Base-by-base conservation (phyloP, 2,329 filamentous ascomycete species). In the Xenoacremonium recifei region DNA sequence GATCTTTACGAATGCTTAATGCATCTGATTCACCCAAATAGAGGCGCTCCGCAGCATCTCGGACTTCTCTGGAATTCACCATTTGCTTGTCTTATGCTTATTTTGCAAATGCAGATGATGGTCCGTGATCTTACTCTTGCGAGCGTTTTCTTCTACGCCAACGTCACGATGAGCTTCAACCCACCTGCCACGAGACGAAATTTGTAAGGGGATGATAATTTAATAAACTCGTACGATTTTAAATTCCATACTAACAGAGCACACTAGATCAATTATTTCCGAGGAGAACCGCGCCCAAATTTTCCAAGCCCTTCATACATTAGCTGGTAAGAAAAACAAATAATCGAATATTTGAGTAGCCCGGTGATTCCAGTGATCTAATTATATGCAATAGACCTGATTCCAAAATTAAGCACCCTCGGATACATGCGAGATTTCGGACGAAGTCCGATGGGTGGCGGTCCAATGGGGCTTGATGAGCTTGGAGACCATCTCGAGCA, bases 51-150 rank as follows among this genome's bases (percentile, higher is more conserved):
- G n/a, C 40, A 42, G 6, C 44, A 39, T 3, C 40, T 46, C 5
- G 44, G 44, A 2, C n/a, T 46, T 4, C 23, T 46, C 7, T 46
- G 44, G 44, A 39, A 46, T 15, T 46, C 44, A 7, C 44, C 44
- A 5, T 46, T 46, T 30, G 44, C 44, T 2, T 46, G 39, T 4
- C 39, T 46, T 15, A 43, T 46, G 21, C 21, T 46, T 6, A 42
- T 46, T 18, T 37, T 46, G 13, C 44, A 46, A 21, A 46, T 46
- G 39, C 44, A 46, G 31, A 46, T 46, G 44, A 46, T 46, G 44
- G 43, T 46, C 15, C 39, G 44, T 6, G 44, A 46, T 15, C 39
- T 46, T 39, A 46, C 44, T 2, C 37, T 46, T 36, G 44, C 44
- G 3, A 46, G 44, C 12, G 27, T 46, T 6, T 46, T 46, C 33